Evolutionary conservation across 2,329 filamentous ascomycete genomes (phyloP).

Genomic region (Aspergillus latus): DNA sequence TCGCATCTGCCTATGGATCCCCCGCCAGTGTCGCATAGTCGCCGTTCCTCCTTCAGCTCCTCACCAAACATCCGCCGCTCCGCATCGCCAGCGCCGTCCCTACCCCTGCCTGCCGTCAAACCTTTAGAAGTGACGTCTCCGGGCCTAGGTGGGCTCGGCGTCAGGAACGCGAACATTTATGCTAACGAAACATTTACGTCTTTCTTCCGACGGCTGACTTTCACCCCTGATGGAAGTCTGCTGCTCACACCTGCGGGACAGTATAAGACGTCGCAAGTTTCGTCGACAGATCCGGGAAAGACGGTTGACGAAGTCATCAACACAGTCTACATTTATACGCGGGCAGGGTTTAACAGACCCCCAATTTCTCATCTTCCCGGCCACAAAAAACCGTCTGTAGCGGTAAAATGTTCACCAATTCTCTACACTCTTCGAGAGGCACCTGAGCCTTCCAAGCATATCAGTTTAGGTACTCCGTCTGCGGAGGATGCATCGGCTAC

Average conservation of each 20-base stretch:
- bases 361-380: constrained; percentile 93
- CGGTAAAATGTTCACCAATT: constrained; percentile 88
- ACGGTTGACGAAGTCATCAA: constrained; percentile 84
- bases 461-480: constrained; percentile 92
- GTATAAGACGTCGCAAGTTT: constrained; percentile 76
- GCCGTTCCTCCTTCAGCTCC: constrained; percentile 87
- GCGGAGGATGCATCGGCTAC: constrained; percentile 78
- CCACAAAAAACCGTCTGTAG: constrained; percentile 97
- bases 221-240: constrained; percentile 91
- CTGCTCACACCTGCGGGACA: constrained; percentile 93
- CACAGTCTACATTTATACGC: constrained; percentile 96
- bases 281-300: constrained; percentile 67
- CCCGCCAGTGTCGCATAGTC: constrained; percentile 84
- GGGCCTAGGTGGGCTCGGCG: constrained; percentile 61
- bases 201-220: constrained; percentile 91
- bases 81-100: constrained; percentile 86
- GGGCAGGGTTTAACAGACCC: constrained; percentile 93
- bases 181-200: constrained; percentile 96
- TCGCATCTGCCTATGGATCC: constrained; percentile 94
- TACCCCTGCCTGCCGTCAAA: constrained; percentile 94
- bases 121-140: constrained; percentile 86
- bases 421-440: constrained; percentile 77
- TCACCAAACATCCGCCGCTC: constrained; percentile 78
- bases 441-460: constrained; percentile 72
- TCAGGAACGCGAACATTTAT: constrained; percentile 86